phyloP scores from a whole-genome alignment of 441 rosid species.

The Jatropha multifida region DNA sequence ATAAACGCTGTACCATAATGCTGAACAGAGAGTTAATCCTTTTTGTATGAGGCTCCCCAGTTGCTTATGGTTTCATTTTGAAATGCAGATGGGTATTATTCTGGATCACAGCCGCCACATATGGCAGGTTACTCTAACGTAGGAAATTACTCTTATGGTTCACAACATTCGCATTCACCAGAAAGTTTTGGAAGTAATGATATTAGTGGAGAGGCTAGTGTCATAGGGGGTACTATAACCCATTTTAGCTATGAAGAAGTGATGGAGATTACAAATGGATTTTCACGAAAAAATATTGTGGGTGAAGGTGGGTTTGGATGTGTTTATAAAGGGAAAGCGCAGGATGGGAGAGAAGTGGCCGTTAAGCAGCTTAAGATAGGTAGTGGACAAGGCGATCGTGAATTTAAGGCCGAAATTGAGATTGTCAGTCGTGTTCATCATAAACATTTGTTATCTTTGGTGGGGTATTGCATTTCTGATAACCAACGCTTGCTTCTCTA shows the following conservation, averaged over 20 bases:
- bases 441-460: constrained; percentile 78
- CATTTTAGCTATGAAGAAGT: constrained; percentile 68
- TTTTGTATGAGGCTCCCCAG: no score
- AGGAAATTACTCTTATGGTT: constrained; percentile 34
- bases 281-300: constrained; percentile 55
- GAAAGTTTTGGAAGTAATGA: constrained; percentile 48
- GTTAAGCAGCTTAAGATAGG: constrained; percentile 86
- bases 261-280: constrained; percentile 70
- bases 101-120: constrained; percentile 35
- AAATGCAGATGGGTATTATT: constrained; percentile 47
- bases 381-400: constrained; percentile 89
- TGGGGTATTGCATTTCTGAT: constrained; percentile 70
- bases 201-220: constrained; percentile 40
- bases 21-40: no score
- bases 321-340: constrained; percentile 57
- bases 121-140: constrained; percentile 36
- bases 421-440: constrained; percentile 92
- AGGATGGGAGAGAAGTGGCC: constrained; percentile 63
- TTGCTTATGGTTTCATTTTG: no score
- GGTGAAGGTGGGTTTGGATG: constrained; percentile 96
- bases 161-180: constrained; percentile 35
- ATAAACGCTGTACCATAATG: neutral
- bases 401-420: constrained; percentile 89
- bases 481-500: constrained; percentile 70
- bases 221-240: constrained; percentile 45